These are phyloP conservation scores for Protomyces macrosporus DNA, from an alignment of 1,139 yeast species.

Conservation along the genomic window DNA sequence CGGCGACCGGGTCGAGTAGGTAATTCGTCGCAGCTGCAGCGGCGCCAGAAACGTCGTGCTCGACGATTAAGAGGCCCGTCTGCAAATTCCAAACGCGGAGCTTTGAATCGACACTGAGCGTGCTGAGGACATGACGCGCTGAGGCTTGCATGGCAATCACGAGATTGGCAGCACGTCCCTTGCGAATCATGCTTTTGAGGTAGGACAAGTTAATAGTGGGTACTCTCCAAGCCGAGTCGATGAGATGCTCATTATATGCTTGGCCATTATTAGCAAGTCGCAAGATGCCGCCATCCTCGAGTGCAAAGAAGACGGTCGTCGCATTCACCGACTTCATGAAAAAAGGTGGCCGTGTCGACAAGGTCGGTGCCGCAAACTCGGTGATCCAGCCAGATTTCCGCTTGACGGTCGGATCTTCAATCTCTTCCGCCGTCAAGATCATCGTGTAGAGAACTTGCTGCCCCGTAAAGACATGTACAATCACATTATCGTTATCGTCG, in stretches of 20 bases:
- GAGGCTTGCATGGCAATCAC: slow-evolving; percentile 21
- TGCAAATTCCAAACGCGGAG: slow-evolving; percentile 25
- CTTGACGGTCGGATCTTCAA: slow-evolving; percentile 1
- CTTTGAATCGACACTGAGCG: slow-evolving; percentile 26
- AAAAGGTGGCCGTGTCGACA: slow-evolving; percentile 22
- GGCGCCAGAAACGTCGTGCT: slow-evolving; percentile 15
- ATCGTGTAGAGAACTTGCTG: slow-evolving; percentile 19
- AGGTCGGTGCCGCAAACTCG: slow-evolving; percentile 20
- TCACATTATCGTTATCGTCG: slow-evolving; percentile 19
- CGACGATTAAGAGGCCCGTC: slow-evolving; percentile 10
- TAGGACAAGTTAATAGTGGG: not conserved
- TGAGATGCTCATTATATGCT: slow-evolving; percentile 26
- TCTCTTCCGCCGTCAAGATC: slow-evolving; percentile 21
- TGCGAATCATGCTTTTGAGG: slow-evolving; percentile 24
- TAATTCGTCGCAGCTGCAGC: not conserved
- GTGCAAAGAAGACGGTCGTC: slow-evolving; percentile 18
- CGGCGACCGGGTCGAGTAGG: slow-evolving; percentile 9
- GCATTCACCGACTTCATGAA: slow-evolving; percentile 24
- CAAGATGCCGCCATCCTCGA: slow-evolving; percentile 27
- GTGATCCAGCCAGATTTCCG: slow-evolving; percentile 21
- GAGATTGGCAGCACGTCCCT: slow-evolving; percentile 26
- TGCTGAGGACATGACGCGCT: slow-evolving; percentile 9
- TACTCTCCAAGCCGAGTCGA: slow-evolving; percentile 4
- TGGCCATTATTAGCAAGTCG: slow-evolving; percentile 20
- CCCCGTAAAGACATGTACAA: slow-evolving; percentile 26